phyloP scores from a whole-genome alignment of 176 grass and related monocot genomes.

The Dactylis glomerata region DNA sequence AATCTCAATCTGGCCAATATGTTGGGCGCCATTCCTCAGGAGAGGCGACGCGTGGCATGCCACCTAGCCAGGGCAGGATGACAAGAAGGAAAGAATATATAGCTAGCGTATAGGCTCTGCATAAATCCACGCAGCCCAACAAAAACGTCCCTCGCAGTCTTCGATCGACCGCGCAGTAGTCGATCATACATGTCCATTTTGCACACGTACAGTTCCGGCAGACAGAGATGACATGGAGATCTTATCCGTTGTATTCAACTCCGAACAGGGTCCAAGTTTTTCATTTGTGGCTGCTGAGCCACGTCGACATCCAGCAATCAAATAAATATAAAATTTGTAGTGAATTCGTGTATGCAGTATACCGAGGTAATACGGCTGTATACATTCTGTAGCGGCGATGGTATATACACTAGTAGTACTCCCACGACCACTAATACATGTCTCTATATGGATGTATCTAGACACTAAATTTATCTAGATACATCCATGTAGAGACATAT shows the following conservation, averaged over 20 bases:
- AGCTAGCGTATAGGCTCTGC: background rate
- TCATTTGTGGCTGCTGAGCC: background rate
- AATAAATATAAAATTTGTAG: background rate
- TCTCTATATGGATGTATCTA: background rate
- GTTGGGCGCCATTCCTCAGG: background rate
- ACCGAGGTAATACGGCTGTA: background rate
- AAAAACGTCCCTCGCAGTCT: conserved; percentile 12
- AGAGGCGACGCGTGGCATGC: conserved; percentile 7
- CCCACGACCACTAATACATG: no score
- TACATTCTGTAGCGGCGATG: background rate
- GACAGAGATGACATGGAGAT: conserved; percentile 24
- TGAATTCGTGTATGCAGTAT: background rate
- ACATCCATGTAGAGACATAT: no score
- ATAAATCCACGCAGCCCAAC: background rate
- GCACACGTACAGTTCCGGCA: background rate
- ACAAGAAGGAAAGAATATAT: background rate
- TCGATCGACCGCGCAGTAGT: background rate
- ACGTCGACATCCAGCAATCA: conserved; percentile 5
- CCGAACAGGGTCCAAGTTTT: background rate
- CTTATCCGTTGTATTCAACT: conserved; percentile 33
- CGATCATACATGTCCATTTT: background rate
- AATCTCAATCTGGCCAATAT: background rate
- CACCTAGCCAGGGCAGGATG: background rate
- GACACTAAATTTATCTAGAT: background rate
- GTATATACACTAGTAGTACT: no score